Percentiles rank a stretch among this genome's conserved stretches.
Conservation (phyloP, 768 basidiomycete species). For the Mycena maculata region DNA sequence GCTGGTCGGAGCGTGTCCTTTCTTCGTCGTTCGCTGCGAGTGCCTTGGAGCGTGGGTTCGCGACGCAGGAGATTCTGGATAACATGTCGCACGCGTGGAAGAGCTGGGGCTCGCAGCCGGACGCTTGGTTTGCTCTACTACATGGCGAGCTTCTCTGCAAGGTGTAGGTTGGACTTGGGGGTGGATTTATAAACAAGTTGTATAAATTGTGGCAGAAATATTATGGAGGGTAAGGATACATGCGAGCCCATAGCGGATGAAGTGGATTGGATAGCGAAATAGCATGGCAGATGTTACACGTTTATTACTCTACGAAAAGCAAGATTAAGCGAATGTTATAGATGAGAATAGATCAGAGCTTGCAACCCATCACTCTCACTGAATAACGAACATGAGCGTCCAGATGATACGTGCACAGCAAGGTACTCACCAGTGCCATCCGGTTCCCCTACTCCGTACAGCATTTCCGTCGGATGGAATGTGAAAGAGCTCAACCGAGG, state of each 20-base stretch:
- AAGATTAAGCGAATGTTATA: not conserved
- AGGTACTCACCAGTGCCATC: conserved; percentile 69
- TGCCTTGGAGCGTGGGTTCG: conserved; percentile 43
- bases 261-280: conserved; percentile 1
- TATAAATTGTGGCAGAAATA: too few relatives aligned
- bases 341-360: conserved; percentile 10
- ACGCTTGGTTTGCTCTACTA: conserved; percentile 48
- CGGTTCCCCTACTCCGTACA: conserved; percentile 77
- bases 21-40: conserved; percentile 46
- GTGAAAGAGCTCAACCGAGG: conserved; percentile 72
- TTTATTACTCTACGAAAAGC: conserved; percentile 6
- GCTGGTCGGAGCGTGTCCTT: conserved; percentile 53
- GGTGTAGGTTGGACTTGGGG: not conserved
- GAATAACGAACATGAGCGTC: not conserved
- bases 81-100: conserved; percentile 29
- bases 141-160: conserved; percentile 48
- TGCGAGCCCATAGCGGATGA: too few relatives aligned
- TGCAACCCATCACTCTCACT: conserved; percentile 31
- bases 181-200: too few relatives aligned
- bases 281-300: not conserved
- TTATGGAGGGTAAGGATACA: too few relatives aligned
- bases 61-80: conserved; percentile 26
- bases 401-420: not conserved
- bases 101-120: conserved; percentile 44
- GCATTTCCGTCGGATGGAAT: conserved; percentile 91